Evolutionary conservation across 2,329 filamentous ascomycete genomes (phyloP).

Genomic region (Fusarium transvaalense): DNA sequence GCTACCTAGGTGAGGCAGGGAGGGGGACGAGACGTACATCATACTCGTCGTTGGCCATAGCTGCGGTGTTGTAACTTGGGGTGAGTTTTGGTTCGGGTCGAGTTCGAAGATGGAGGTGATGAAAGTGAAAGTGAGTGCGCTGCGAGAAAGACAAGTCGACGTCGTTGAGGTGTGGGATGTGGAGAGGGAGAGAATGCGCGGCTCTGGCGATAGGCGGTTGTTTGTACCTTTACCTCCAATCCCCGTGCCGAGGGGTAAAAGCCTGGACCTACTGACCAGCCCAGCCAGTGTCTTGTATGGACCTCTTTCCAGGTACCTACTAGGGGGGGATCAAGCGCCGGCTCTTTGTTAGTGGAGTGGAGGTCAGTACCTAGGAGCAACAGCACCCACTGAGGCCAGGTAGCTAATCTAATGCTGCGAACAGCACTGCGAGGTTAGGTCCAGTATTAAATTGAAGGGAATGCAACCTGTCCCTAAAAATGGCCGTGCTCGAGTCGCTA

Average conservation of each 20-base stretch:
- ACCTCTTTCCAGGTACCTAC: background rate
- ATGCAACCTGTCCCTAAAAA: conserved; percentile 48
- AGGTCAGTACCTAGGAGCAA: conserved; percentile 6
- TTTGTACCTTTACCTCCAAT: conserved; percentile 41
- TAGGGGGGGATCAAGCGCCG: conserved; percentile 23
- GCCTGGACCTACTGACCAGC: conserved; percentile 14
- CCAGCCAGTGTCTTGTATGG: conserved; percentile 25
- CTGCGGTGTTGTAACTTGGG: conserved; percentile 54
- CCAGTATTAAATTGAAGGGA: conserved; percentile 40
- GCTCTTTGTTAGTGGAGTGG: conserved; percentile 27
- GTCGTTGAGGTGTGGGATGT: conserved; percentile 51
- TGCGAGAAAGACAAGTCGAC: conserved; percentile 45
- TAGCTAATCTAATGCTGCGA: conserved; percentile 24
- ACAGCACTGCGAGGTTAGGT: conserved; percentile 30
- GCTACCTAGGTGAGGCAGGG: conserved; percentile 19
- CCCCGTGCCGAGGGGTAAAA: conserved; percentile 49
- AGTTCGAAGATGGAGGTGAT: conserved; percentile 33
- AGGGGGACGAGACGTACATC: conserved; percentile 76
- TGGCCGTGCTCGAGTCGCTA: conserved; percentile 34
- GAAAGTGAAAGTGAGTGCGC: conserved; percentile 42
- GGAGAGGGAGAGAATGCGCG: conserved; percentile 52
- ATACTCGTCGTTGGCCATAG: conserved; percentile 99
- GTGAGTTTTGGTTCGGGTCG: conserved; percentile 24
- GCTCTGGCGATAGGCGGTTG: conserved; percentile 51
- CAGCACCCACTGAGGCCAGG: conserved; percentile 36